These are phyloP conservation scores for Fraxinus quadrangulata DNA, from an alignment of 257 asterid genomes.

Conservation along the genomic window DNA sequence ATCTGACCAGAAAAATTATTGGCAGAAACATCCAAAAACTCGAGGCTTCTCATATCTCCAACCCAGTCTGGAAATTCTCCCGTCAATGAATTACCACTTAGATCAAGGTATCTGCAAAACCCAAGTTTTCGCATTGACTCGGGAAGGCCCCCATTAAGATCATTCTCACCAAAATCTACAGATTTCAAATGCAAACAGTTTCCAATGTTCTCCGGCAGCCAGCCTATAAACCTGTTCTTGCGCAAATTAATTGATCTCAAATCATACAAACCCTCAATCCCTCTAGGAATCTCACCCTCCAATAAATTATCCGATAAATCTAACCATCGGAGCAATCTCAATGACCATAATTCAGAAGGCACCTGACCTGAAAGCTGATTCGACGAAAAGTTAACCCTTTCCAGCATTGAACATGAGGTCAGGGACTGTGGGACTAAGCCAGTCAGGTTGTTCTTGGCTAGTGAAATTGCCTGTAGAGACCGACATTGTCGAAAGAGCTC, in stretches of 20 bases:
- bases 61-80: conserved; percentile 81
- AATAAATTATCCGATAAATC: conserved; percentile 71
- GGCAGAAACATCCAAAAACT: conserved; percentile 59
- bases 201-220: conserved; percentile 69
- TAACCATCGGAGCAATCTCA: conserved; percentile 51
- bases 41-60: conserved; percentile 66
- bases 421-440: conserved; percentile 63
- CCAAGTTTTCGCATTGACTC: conserved; percentile 55
- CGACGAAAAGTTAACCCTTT: conserved; percentile 59
- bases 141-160: conserved; percentile 61
- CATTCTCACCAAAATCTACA: conserved; percentile 60
- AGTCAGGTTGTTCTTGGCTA: conserved; percentile 67
- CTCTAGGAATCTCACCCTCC: conserved; percentile 67
- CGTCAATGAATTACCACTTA: conserved; percentile 48
- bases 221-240: conserved; percentile 54
- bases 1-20: conserved; percentile 62
- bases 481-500: conserved; percentile 67
- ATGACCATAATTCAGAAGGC: conserved; percentile 50
- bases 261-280: conserved; percentile 47
- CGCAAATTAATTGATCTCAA: conserved; percentile 49
- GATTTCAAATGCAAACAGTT: conserved; percentile 52
- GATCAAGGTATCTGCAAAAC: conserved; percentile 47
- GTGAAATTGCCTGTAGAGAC: conserved; percentile 51
- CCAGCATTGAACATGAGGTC: conserved; percentile 54
- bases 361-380: conserved; percentile 66